Evolutionary conservation across 176 grass and related monocot species (phyloP).

Genomic region (Luzula sylvatica): DNA sequence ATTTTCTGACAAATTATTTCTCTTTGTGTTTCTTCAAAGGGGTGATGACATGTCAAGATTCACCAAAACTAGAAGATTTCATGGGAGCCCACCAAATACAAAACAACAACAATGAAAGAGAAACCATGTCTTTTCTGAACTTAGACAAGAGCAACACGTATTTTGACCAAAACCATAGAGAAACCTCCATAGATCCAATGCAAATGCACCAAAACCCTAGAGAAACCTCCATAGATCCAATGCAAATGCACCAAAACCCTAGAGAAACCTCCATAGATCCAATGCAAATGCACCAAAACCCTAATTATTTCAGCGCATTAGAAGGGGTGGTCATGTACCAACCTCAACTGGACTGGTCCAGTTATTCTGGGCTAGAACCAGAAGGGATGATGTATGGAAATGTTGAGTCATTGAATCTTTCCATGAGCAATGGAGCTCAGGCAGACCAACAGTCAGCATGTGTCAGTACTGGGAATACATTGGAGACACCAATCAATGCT

Average conservation of each 20-base stretch:
- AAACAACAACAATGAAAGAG: constrained; percentile 27
- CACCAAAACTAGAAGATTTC: constrained; percentile 98
- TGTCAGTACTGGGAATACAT: constrained; percentile 37
- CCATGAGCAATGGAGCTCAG: constrained; percentile 84
- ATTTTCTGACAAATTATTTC: constrained; percentile 13
- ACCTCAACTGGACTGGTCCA: constrained; percentile 17
- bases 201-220: constrained; percentile 25
- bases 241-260: constrained; percentile 27
- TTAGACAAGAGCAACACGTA: constrained; percentile 35
- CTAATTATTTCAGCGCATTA: constrained; percentile 44
- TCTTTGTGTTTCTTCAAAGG: constrained; percentile 26
- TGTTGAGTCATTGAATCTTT: constrained; percentile 64
- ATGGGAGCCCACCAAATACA: constrained; percentile 40
- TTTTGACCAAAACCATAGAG: constrained; percentile 45
- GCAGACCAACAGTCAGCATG: constrained; percentile 58
- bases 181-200: constrained; percentile 18
- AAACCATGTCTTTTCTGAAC: constrained; percentile 31
- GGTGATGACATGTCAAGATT: constrained; percentile 49
- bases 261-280: constrained; percentile 16
- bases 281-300: constrained; percentile 27
- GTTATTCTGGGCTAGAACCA: constrained; percentile 4
- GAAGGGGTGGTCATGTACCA: constrained; percentile 58
- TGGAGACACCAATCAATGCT: constrained; percentile 14
- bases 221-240: constrained; percentile 17
- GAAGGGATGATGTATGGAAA: constrained; percentile 20